Evolutionary conservation across 176 grass and related monocot species (phyloP), one percentile per base, ranked within the genome.

Genomic region (Rhynchospora breviuscula): DNA sequence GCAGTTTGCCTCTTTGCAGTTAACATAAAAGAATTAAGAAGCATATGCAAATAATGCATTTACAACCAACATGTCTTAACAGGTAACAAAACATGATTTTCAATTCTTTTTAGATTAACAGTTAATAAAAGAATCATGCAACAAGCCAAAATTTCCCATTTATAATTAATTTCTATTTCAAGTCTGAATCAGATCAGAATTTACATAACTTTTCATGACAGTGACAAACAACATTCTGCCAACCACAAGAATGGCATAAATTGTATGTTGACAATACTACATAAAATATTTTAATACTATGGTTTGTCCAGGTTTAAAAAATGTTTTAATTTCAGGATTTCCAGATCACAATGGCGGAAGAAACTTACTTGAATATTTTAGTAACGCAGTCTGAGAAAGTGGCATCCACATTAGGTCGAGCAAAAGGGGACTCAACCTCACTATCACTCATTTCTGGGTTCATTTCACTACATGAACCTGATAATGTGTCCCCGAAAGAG

Each of bases 341-440:
- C 21, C 80, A 63, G 10, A 12, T 59, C 48, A 17, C 22, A 57
- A 57, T 29, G 13, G 29, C 2, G 7, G 43, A 54, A 87, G 74
- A 54, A 87, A 85, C 95, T 89, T 90, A 98, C 95, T 91, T 93
- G 35, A 90, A 91, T 62, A 85, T 63, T 80, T 90, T 91, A 67
- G 84, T 84, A 85, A 85, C 56, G 63, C 53, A 88, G 59, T 95
- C 87, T 33, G 87, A 81, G 71, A 87, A 63, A 87, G 80, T 79
- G 62, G 87, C 87, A 61, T 91, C 90, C 1, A 83, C 87, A 83
- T 91, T 89, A 60, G 83, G 13, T 81, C 19, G 26, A 29, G 67
- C 67, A 93, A 95, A 95, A 10, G 89, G 90, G 1, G 95, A 98
- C 53, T 95, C 92, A 63, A 91, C 92, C 85, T 98, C 95, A 71